Percentiles rank a stretch among this genome's conserved stretches.
Evolutionary conservation across 129 eudicot genomes (phyloP).

Genomic region (Apium graveolens): DNA sequence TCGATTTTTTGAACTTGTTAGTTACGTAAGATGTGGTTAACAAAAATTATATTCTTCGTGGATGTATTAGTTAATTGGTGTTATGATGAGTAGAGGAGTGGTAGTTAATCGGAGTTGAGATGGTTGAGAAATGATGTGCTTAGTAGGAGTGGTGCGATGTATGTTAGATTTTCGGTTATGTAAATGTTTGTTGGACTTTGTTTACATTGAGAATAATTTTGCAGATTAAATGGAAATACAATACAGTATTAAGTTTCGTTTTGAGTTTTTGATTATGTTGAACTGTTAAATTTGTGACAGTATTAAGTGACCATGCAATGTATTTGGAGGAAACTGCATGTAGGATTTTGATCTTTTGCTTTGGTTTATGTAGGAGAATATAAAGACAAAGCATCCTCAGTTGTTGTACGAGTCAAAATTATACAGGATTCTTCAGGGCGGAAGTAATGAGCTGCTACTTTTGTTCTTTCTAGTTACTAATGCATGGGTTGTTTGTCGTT

Average conservation of each 20-base stretch:
- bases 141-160: neutral
- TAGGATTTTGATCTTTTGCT: neutral
- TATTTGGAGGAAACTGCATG: neutral
- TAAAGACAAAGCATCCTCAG: conserved; percentile 90
- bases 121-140: neutral
- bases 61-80: neutral
- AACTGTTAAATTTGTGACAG: neutral
- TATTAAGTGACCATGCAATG: neutral
- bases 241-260: neutral
- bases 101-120: neutral
- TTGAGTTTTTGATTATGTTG: neutral
- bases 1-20: neutral
- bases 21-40: neutral
- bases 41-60: neutral
- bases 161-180: neutral
- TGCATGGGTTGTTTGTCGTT: neutral
- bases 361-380: conserved; percentile 46
- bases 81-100: neutral
- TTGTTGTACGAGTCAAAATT: conserved; percentile 80
- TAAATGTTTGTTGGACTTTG: neutral
- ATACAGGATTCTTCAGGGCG: conserved; percentile 84
- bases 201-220: neutral
- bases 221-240: neutral
- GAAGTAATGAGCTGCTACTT: conserved; percentile 50
- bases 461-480: neutral